These are phyloP conservation scores for Irpex rosettiformis DNA, from an alignment of 1,284 basidiomycete genomes.

Conservation along the genomic window DNA sequence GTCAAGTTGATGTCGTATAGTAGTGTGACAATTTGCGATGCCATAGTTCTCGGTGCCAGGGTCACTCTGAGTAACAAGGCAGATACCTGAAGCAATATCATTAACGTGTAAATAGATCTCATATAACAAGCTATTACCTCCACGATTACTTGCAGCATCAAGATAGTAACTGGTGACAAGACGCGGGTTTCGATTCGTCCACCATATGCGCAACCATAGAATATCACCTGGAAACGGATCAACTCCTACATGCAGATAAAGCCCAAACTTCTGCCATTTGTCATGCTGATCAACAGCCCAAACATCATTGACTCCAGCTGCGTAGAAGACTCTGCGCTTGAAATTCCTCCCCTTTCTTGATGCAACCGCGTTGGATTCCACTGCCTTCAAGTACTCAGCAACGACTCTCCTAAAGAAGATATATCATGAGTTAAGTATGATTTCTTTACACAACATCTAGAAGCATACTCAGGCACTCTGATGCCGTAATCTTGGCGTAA, in stretches of 20 bases:
- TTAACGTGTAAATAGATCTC: too few species aligned
- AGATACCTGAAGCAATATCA: constrained; percentile 23
- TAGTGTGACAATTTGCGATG: constrained; percentile 35
- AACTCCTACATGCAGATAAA: constrained; percentile 32
- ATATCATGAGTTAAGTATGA: too few species aligned
- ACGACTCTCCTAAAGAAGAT: too few species aligned
- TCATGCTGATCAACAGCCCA: constrained; percentile 39
- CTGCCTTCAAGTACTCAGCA: too few species aligned
- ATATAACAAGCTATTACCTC: too few species aligned
- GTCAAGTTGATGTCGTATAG: constrained; percentile 31
- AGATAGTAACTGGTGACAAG: constrained; percentile 33
- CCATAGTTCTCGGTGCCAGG: constrained; percentile 36
- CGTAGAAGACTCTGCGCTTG: constrained; percentile 28
- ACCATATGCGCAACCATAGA: constrained; percentile 38
- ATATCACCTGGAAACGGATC: constrained; percentile 32
- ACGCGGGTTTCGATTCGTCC: constrained; percentile 37
- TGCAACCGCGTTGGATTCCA: not conserved
- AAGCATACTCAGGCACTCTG: not conserved
- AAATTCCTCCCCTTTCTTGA: constrained; percentile 9
- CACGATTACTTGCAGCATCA: constrained; percentile 19
- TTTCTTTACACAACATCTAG: too few species aligned
- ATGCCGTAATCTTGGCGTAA: not conserved
- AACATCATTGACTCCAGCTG: constrained; percentile 36
- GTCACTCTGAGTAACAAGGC: constrained; percentile 36
- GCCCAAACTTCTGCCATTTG: constrained; percentile 37